Evolutionary conservation across 2,329 filamentous ascomycete genomes (phyloP), one percentile per base, ranked within the genome.

Genomic region (Thelonectria olida): DNA sequence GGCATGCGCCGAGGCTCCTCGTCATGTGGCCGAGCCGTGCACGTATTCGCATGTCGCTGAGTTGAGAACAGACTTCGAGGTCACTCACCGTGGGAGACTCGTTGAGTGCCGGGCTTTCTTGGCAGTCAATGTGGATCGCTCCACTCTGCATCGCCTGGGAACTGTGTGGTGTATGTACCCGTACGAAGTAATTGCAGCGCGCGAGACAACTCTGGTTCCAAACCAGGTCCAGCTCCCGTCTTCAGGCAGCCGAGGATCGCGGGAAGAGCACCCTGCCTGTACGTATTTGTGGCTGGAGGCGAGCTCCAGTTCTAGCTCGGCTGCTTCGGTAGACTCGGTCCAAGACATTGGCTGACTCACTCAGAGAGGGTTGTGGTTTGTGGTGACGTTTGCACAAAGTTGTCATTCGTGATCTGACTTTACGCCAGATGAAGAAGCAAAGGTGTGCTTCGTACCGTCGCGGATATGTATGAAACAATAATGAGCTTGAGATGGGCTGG

Each of bases 61-160:
- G 31, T 28, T 23, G 34, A 23, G 44, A 36, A 38, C 49, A 42
- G 42, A 54, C 56, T 31, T 42, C 34, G 25, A 38, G 31, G 19
- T 34, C 34, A 31, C 25, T 31, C 28, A 25, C 19, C n/a, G 12
- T 15, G 13, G 22, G 36, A 42, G 28, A 36, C 15, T 31, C n/a
- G 42, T 34, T 25, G 36, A 54, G 19, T 42, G 41, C 56, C 22
- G 51, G 51, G 23, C 57, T 39, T 31, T 60, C 51, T 54, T 60
- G 51, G 57, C 38, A 54, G 36, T 20, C 25, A 8, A 19, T 36
- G 56, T 58, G 56, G 56, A 49, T 49, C 42, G 45, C 42, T 58
- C 56, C 56, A 58, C 54, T 38, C 19, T 10, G 23, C 49, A 41
- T n/a, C n/a, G n/a, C n/a, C n/a, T n/a, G n/a, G n/a, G n/a, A 45